Evolutionary conservation across 805 yeast genomes (phyloP).

Genomic region (Candida patagonica): DNA sequence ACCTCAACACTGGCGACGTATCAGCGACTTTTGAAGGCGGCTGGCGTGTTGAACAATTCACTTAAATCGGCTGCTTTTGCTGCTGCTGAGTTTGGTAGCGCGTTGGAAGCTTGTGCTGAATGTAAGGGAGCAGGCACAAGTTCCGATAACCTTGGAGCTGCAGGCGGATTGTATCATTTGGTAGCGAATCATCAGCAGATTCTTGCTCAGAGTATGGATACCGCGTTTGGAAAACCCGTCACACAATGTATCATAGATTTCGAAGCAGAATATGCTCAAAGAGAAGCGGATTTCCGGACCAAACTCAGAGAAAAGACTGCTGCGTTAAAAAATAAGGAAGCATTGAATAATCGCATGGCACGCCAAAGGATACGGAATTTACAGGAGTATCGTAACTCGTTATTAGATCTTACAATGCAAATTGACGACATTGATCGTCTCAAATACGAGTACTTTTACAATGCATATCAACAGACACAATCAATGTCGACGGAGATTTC

Average conservation of each 20-base stretch:
- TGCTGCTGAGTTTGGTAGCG: conserved; percentile 61
- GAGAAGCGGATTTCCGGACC: conserved; percentile 46
- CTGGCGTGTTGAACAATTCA: conserved; percentile 39
- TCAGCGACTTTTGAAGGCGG: conserved; percentile 38
- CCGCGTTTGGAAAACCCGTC: conserved; percentile 50
- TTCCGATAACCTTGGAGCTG: conserved; percentile 56
- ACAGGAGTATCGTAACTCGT: conserved; percentile 25
- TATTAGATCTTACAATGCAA: conserved; percentile 51
- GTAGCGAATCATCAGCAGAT: conserved; percentile 72
- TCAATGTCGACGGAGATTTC: conserved; percentile 49
- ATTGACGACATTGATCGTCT: conserved; percentile 70
- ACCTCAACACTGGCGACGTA: conserved; percentile 40
- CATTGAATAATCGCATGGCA: conserved; percentile 48
- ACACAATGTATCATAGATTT: conserved; percentile 37
- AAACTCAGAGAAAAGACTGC: conserved; percentile 45
- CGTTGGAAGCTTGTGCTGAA: conserved; percentile 56
- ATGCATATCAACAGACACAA: conserved; percentile 52
- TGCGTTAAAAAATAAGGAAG: conserved; percentile 50
- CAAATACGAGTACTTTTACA: conserved; percentile 65
- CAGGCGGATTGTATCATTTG: conserved; percentile 69
- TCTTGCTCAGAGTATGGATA: conserved; percentile 47
- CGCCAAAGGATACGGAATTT: conserved; percentile 56
- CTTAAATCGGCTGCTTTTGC: conserved; percentile 43
- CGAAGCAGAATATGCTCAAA: conserved; percentile 33
- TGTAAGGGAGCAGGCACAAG: conserved; percentile 52